phyloP scores from a whole-genome alignment of 2,329 filamentous ascomycete species.

The Xylaria sp. region DNA sequence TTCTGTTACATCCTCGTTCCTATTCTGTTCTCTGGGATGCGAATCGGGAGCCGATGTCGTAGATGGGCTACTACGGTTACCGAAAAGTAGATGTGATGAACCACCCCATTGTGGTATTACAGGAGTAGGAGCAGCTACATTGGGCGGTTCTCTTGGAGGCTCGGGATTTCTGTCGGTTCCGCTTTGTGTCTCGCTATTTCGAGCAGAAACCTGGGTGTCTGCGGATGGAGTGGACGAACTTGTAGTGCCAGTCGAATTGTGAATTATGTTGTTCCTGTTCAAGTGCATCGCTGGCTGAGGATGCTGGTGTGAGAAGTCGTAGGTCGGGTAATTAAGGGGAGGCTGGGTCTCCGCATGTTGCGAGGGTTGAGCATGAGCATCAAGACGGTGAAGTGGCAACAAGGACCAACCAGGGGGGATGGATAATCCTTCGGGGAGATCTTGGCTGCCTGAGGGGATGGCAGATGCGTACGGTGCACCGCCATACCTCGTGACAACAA shows the following conservation, averaged over 20 bases:
- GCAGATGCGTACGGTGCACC: conserved; percentile 58
- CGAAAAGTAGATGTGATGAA: conserved; percentile 60
- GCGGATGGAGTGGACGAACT: conserved; percentile 26
- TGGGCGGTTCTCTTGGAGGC: conserved; percentile 43
- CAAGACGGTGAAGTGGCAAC: conserved; percentile 68
- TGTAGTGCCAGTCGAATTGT: conserved; percentile 10
- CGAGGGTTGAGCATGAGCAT: conserved; percentile 48
- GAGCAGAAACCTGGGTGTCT: conserved; percentile 12
- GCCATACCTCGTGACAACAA: conserved; percentile 60
- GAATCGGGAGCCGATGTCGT: conserved; percentile 26
- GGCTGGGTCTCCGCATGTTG: conserved; percentile 38
- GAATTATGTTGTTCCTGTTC: conserved; percentile 25
- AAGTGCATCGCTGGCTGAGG: conserved; percentile 30
- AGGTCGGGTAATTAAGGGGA: conserved; percentile 28
- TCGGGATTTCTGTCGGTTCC: conserved; percentile 20
- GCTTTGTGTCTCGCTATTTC: conserved; percentile 22
- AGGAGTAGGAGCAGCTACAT: conserved; percentile 61
- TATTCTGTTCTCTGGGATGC: background rate
- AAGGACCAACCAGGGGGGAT: conserved; percentile 74
- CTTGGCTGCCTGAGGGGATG: conserved; percentile 69
- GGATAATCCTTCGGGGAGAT: conserved; percentile 71
- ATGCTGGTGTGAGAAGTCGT: conserved; percentile 36
- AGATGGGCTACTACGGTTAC: conserved; percentile 44
- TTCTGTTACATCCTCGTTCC: too few relatives aligned
- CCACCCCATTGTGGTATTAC: conserved; percentile 64